These are phyloP conservation scores for Trametes punicea DNA, from an alignment of 768 basidiomycete species.

Conservation along the genomic window DNA sequence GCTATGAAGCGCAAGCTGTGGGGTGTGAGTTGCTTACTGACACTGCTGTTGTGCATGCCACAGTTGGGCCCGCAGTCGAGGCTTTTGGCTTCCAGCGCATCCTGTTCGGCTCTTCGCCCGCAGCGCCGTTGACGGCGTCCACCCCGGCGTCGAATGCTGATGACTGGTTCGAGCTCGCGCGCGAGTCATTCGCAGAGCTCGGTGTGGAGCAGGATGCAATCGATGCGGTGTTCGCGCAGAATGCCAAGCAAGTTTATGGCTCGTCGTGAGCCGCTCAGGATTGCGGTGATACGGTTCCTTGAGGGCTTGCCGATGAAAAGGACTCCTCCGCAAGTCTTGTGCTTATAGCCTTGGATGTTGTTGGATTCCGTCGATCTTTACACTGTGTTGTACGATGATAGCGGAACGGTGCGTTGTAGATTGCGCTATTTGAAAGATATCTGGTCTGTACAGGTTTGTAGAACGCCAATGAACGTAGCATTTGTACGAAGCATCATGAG, in stretches of 20 bases:
- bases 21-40: no score
- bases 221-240: slow-evolving; percentile 67
- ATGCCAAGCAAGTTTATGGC: slow-evolving; percentile 44
- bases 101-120: slow-evolving; percentile 76
- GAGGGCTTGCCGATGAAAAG: background rate
- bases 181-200: slow-evolving; percentile 75
- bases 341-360: no score
- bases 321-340: no score
- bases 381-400: no score
- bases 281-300: background rate
- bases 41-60: background rate
- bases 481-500: no score
- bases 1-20: no score
- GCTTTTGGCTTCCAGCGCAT: slow-evolving; percentile 84
- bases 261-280: background rate
- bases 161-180: slow-evolving; percentile 80
- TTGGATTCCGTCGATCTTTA: no score
- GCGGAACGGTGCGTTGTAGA: no score
- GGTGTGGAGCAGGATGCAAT: slow-evolving; percentile 75
- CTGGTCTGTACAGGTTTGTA: background rate
- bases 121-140: slow-evolving; percentile 33
- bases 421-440: background rate
- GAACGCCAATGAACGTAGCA: background rate
- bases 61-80: slow-evolving; percentile 80
- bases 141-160: slow-evolving; percentile 49